These are phyloP conservation scores for Didymella glomerata DNA, from an alignment of 2,329 filamentous ascomycete species.

Conservation along the genomic window DNA sequence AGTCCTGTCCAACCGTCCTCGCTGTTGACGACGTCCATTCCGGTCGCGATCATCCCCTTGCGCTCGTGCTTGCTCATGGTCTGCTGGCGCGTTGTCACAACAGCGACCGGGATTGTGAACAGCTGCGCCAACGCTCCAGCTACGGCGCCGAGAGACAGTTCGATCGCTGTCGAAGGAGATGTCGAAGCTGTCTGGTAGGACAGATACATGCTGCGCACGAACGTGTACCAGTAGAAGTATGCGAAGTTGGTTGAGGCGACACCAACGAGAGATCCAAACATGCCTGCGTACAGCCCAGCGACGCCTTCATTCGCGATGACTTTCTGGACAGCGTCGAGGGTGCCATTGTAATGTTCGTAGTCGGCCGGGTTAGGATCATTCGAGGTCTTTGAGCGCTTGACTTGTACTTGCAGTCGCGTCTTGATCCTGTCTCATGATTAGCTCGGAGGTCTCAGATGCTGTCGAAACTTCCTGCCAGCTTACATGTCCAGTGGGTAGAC, in stretches of 20 bases:
- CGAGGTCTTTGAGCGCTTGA: conserved; percentile 66
- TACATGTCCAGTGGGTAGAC: conserved; percentile 98
- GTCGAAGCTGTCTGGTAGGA: conserved; percentile 64
- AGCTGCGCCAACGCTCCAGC: conserved; percentile 92
- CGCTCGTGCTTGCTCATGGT: conserved; percentile 85
- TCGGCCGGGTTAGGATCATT: conserved; percentile 53
- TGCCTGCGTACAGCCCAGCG: conserved; percentile 85
- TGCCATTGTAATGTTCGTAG: conserved; percentile 81
- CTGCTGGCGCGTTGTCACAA: conserved; percentile 95
- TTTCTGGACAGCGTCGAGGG: conserved; percentile 85
- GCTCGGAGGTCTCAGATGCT: background rate
- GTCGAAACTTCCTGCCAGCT: conserved; percentile 46
- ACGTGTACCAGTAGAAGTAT: conserved; percentile 99
- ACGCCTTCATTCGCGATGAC: conserved; percentile 84
- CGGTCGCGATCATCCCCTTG: conserved; percentile 87
- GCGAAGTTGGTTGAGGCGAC: conserved; percentile 98
- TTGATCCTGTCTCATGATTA: conserved; percentile 74
- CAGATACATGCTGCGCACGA: conserved; percentile 83
- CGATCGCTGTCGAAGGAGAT: conserved; percentile 78
- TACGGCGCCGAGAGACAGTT: conserved; percentile 84
- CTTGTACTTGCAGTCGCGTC: conserved; percentile 93
- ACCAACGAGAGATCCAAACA: conserved; percentile 84
- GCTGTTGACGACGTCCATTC: conserved; percentile 84
- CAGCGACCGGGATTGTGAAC: conserved; percentile 95
- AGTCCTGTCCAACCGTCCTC: conserved; percentile 89